Evolutionary conservation across 768 basidiomycete species (phyloP).

Genomic region (Flagelloscypha sp.): DNA sequence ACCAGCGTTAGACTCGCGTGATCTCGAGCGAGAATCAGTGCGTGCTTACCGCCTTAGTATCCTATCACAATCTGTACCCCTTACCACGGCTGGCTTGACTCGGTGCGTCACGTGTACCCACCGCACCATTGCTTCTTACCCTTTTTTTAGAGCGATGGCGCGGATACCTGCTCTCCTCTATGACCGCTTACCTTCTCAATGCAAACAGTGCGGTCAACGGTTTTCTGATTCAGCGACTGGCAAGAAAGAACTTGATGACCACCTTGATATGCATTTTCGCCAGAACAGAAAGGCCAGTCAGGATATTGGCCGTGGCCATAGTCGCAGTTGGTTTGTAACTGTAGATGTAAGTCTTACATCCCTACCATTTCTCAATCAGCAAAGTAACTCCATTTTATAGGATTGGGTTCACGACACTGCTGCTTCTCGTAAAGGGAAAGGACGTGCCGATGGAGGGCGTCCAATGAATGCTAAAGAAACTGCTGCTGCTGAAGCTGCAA

Average conservation of each 20-base stretch:
- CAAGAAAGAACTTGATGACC: constrained; percentile 73
- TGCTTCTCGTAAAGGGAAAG: constrained; percentile 60
- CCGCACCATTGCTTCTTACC: background rate
- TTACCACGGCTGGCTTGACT: constrained; percentile 62
- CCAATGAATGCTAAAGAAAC: constrained; percentile 47
- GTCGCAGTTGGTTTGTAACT: constrained; percentile 82
- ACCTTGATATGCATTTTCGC: constrained; percentile 94
- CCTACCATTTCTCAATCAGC: constrained; percentile 1
- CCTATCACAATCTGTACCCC: constrained; percentile 48
- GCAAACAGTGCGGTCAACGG: constrained; percentile 89
- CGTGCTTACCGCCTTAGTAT: constrained; percentile 55
- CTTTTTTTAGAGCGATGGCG: constrained; percentile 42
- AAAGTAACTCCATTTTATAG: constrained; percentile 30
- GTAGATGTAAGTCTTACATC: constrained; percentile 60
- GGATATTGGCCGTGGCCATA: constrained; percentile 75
- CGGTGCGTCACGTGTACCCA: constrained; percentile 39
- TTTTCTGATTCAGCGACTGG: constrained; percentile 68
- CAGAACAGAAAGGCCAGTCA: constrained; percentile 82
- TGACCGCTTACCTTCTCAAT: constrained; percentile 68
- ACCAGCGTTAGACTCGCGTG: constrained; percentile 21
- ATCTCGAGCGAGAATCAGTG: constrained; percentile 38
- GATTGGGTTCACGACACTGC: constrained; percentile 79
- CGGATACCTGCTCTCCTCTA: constrained; percentile 62
- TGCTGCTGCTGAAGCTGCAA: constrained; percentile 56
- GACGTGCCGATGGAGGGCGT: constrained; percentile 45